These are phyloP conservation scores for Ceratocystis eucalypticola DNA, from an alignment of 2,329 filamentous ascomycete species.

Conservation along the genomic window DNA sequence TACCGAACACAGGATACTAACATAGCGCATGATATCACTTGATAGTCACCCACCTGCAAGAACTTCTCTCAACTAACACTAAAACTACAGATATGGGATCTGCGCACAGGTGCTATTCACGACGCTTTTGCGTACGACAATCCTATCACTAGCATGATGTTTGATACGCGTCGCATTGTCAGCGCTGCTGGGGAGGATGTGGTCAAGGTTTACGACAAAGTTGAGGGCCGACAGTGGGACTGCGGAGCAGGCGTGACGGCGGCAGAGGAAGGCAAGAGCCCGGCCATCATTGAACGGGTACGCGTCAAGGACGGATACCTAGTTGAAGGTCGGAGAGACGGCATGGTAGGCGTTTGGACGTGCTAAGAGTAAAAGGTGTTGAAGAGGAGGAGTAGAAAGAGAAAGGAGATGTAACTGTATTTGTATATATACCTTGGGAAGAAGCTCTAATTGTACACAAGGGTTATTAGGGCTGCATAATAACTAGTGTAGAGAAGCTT, in stretches of 20 bases:
- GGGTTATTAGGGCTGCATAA: neutral
- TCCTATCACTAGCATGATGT: conserved; percentile 92
- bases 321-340: conserved; percentile 77
- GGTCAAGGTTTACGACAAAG: conserved; percentile 96
- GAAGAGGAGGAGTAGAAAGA: neutral
- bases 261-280: conserved; percentile 47
- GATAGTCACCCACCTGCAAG: neutral
- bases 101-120: conserved; percentile 86
- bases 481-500: neutral
- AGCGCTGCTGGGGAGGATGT: conserved; percentile 83
- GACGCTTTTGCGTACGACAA: conserved; percentile 94
- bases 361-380: conserved; percentile 33
- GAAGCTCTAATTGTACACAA: too few species aligned
- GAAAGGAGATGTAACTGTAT: neutral
- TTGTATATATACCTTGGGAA: conserved; percentile 1
- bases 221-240: conserved; percentile 90
- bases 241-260: conserved; percentile 71
- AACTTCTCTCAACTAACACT: conserved; percentile 22
- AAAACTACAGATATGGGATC: conserved; percentile 79
- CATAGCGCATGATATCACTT: too few species aligned
- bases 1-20: neutral
- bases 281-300: conserved; percentile 64
- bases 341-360: conserved; percentile 81
- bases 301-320: conserved; percentile 89
- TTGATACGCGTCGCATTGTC: conserved; percentile 79